These are phyloP conservation scores for Saturnispora hagleri DNA, from an alignment of 805 yeast species.

Conservation along the genomic window DNA sequence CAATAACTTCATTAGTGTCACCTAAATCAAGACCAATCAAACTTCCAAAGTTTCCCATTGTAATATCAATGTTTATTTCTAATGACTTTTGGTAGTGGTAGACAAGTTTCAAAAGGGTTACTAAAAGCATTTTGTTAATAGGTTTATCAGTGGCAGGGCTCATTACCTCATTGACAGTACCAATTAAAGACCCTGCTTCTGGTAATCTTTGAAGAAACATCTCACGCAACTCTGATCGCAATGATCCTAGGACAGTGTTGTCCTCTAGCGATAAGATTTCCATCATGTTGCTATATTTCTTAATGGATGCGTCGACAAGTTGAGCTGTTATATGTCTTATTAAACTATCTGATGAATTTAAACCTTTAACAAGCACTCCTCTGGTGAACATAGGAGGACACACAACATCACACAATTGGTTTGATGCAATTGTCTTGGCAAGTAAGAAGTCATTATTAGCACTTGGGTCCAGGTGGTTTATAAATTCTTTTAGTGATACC, in stretches of 20 bases:
- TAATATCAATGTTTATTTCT: constrained; percentile 14
- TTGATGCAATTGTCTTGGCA: constrained; percentile 8
- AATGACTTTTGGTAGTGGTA: constrained; percentile 19
- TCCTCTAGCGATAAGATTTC: constrained; percentile 15
- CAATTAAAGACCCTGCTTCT: constrained; percentile 36
- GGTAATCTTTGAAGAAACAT: constrained; percentile 35
- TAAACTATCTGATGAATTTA: constrained; percentile 41
- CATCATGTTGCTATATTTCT: constrained; percentile 40
- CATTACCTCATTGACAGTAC: constrained; percentile 33
- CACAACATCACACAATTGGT: constrained; percentile 43
- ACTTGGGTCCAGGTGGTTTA: constrained; percentile 5
- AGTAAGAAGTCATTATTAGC: not conserved
- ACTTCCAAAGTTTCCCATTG: constrained; percentile 12
- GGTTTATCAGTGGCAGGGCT: constrained; percentile 24
- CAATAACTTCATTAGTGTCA: constrained; percentile 18
- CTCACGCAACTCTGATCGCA: constrained; percentile 18
- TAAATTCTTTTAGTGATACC: constrained; percentile 8
- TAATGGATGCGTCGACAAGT: constrained; percentile 42
- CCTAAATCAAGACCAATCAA: constrained; percentile 17
- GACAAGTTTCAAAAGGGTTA: constrained; percentile 37
- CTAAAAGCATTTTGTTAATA: constrained; percentile 36
- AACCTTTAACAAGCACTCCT: constrained; percentile 45
- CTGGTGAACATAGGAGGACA: constrained; percentile 59
- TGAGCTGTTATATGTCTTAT: constrained; percentile 59
- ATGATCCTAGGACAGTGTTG: constrained; percentile 9